Evolutionary conservation across 2,329 filamentous ascomycete species (phyloP).

Genomic region (Parascedosporium putredinis): DNA sequence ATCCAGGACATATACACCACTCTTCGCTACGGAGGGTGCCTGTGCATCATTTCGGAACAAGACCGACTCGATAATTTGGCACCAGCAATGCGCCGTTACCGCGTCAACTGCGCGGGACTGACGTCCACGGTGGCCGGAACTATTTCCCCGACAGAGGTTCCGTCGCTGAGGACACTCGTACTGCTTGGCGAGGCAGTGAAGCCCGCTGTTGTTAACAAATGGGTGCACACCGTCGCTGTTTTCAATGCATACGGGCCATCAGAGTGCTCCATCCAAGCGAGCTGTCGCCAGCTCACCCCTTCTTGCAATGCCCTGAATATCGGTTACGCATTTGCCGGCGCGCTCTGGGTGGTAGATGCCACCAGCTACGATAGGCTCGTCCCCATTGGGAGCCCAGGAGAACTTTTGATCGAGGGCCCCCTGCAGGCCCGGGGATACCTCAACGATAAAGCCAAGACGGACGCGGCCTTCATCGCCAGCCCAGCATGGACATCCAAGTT

Average conservation of each 20-base stretch:
- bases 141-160: conserved; percentile 33
- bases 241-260: conserved; percentile 43
- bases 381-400: too few relatives aligned
- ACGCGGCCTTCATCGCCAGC: too few relatives aligned
- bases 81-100: conserved; percentile 30
- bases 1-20: conserved; percentile 44
- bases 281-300: too few relatives aligned
- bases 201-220: conserved; percentile 33
- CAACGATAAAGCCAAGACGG: too few relatives aligned
- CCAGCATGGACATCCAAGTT: too few relatives aligned
- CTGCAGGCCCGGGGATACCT: too few relatives aligned
- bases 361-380: too few relatives aligned
- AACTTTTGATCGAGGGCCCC: too few relatives aligned
- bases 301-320: too few relatives aligned
- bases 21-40: conserved; percentile 34
- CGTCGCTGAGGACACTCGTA: conserved; percentile 33
- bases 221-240: conserved; percentile 34
- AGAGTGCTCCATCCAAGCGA: too few relatives aligned
- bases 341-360: too few relatives aligned
- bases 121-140: conserved; percentile 39
- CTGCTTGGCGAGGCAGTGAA: conserved; percentile 44
- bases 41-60: conserved; percentile 44
- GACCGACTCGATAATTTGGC: conserved; percentile 40
- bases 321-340: too few relatives aligned
- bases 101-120: conserved; percentile 38